Conservation (phyloP, 495 filamentous ascomycete species). For the Trichocladium antarcticum region DNA sequence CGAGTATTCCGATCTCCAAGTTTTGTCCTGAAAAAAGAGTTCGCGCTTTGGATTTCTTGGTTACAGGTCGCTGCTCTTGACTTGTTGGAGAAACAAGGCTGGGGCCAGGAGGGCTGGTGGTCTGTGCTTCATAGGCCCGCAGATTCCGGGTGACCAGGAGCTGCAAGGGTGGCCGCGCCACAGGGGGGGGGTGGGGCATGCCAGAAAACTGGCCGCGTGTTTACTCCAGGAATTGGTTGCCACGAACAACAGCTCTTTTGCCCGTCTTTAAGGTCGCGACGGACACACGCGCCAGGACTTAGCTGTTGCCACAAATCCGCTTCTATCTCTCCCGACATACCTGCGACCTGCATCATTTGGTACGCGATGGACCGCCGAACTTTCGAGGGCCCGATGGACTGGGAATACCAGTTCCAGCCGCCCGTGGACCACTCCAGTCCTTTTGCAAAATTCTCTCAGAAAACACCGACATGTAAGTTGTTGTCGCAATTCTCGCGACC, state of each 20-base stretch:
- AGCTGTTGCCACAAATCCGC: neutral
- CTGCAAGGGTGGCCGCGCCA: neutral
- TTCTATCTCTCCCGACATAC: too few relatives aligned
- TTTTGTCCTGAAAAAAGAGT: neutral
- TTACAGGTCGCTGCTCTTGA: neutral
- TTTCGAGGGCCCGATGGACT: conserved; percentile 41
- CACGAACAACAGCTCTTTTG: conserved; percentile 17
- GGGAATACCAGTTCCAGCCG: conserved; percentile 36
- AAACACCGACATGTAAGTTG: conserved; percentile 17
- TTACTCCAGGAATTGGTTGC: conserved; percentile 24
- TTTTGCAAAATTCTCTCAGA: conserved; percentile 30
- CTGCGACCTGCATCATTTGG: too few relatives aligned
- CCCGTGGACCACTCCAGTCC: conserved; percentile 39
- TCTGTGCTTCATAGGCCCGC: conserved; percentile 1
- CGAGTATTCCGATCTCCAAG: neutral
- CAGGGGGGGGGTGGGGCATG: conserved; percentile 6
- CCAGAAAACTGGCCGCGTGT: conserved; percentile 14
- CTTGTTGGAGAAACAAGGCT: neutral
- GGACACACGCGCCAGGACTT: conserved; percentile 2
- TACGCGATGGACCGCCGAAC: conserved; percentile 34
- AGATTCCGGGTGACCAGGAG: neutral
- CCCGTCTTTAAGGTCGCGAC: neutral
- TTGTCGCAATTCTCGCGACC: neutral
- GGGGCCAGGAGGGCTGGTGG: neutral
- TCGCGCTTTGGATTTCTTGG: neutral